Evolutionary conservation across 2,329 filamentous ascomycete genomes (phyloP), one percentile per base, ranked within the genome.

Genomic region (Ascochyta viciae-villosae): DNA sequence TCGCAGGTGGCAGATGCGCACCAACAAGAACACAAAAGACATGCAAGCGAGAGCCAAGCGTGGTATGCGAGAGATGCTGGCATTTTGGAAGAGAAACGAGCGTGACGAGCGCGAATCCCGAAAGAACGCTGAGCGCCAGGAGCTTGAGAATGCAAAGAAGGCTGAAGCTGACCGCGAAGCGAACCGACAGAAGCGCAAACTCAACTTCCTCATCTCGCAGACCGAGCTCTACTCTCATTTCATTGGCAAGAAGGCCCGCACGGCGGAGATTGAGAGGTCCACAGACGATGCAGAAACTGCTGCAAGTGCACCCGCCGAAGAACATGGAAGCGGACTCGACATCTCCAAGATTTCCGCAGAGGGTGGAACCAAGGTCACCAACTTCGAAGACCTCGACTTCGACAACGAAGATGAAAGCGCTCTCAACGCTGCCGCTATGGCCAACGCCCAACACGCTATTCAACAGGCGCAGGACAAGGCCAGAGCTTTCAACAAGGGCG

Each of bases 141-240:
- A 98, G 79, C 85, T 99, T 43, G 95, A 99, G 75, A 96, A 95
- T 70, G 95, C 95, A 16, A 93, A 95, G 78, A 96, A 94, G 78
- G 93, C 94, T 57, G 95, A 99, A 81, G 95, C 95, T 5, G 95
- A 98, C 68, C 92, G 96, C 63, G 95, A 99, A 84, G 92, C 95
- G 15, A 96, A 96, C 67, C 87, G 95, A 62, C 95, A 99, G 80
- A 96, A 96, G 85, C 88, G 95, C 70, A 99, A 99, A 81, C 90
- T 99, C 75, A 98, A 99, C 79, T 99, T 99, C 84, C 85, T 99
- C 62, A 99, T 99, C 76, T 97, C 94, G 1, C 95, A 99, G 79
- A 99, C 95, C 0, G 95, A 99, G 75, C 84, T 99, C 46, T 99
- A 99, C 82, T 98, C 94, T 38, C 95, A 99, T 82, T 99, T 99